Evolutionary conservation across 2,329 filamentous ascomycete species (phyloP).

Genomic region (Elsinoe necatrix): DNA sequence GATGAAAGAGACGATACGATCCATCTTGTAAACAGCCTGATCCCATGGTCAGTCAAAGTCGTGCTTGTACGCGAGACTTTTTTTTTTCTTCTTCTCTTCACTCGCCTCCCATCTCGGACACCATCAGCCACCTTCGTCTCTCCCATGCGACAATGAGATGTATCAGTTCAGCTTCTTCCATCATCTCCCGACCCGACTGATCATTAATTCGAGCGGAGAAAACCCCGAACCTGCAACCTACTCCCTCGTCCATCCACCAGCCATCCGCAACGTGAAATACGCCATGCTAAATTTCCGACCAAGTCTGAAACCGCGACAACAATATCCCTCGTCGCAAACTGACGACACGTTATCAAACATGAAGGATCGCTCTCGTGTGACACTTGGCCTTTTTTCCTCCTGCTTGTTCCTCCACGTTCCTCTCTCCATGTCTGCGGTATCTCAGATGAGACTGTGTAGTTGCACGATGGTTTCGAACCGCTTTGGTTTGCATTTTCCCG

Average conservation of each 20-base stretch:
- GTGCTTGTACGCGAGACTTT: not conserved
- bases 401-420: too few species aligned
- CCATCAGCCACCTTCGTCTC: not conserved
- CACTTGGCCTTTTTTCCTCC: not conserved
- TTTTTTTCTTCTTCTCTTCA: not conserved
- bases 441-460: not conserved
- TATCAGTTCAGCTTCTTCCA: not conserved
- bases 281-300: constrained; percentile 7
- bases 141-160: not conserved
- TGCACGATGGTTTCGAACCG: constrained; percentile 1
- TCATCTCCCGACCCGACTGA: not conserved
- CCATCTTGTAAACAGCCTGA: not conserved
- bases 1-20: constrained; percentile 5
- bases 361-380: constrained; percentile 7
- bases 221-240: not conserved
- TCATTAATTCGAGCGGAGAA: not conserved
- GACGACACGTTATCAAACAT: constrained; percentile 3
- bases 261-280: not conserved
- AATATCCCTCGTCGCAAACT: constrained; percentile 3
- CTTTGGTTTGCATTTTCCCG: not conserved
- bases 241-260: not conserved
- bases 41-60: not conserved
- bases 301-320: constrained; percentile 2
- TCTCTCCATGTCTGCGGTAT: not conserved
- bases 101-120: not conserved